Base-by-base conservation (phyloP, 257 asterid genomes). In the Nicotiana noctiflora region DNA sequence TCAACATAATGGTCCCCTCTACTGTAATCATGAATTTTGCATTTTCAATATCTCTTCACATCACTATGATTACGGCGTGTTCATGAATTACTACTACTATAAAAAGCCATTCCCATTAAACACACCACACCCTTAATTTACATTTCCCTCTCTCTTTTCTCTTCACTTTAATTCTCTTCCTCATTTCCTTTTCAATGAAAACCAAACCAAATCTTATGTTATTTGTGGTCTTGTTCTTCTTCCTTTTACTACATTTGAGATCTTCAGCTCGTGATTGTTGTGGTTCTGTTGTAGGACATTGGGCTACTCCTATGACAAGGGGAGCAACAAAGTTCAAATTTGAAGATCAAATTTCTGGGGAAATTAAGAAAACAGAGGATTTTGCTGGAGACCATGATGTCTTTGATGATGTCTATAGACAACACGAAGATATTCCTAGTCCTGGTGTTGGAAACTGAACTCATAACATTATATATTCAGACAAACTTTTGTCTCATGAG, bases 361-460 rank as follows among this genome's bases (percentile, higher is more conserved):
- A 62, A 62, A 72, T 13, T 23, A 72, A 72, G 60, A 49, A 37
- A 44, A 46, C 78, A 21, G 15, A 72, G 23, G 60, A 23, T 7
- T 72, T 46, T 44, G 78, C 37, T 72, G 60, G 77, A 46, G 37
- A 72, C 21, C 14, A 6, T 10, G 14, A 44, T 21, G 19, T 21
- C 18, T 21, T 72, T 46, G 60, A 72, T 14, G 60, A 72, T 46
- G 60, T 72, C 40, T 72, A 72, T 14, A 72, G 78, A 72, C 60
- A 72, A 72, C 78, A 72, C 14, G 40, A 72, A 46, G 78, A 72
- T 46, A 72, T 46, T 72, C 78, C 78, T 0, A 72, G 78, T 4
- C 78, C 78, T 72, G 78, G 78, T 23, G 78, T 72, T 18, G 78
- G 78, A 72, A 72, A 72, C 32, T 72, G 77, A 70, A 31, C 12